phyloP scores from a whole-genome alignment of 768 basidiomycete genomes.

The Macrolepiota albuminosa region DNA sequence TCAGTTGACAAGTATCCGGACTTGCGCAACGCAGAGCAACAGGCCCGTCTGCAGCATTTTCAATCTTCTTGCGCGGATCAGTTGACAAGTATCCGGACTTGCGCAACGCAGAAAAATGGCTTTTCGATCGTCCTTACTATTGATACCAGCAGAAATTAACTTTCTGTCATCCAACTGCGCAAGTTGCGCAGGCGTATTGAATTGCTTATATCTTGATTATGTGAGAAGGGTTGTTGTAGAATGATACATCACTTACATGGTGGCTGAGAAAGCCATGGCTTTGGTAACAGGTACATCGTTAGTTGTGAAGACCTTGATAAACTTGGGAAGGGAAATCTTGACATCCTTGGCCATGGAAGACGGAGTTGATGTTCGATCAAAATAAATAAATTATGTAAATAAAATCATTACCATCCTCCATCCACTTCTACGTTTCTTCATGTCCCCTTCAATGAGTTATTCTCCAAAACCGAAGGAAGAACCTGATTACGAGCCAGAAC shows the following conservation, averaged over 20 bases:
- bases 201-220: slow-evolving; percentile 58
- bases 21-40: slow-evolving; percentile 47
- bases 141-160: slow-evolving; percentile 53
- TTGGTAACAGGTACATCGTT: slow-evolving; percentile 54
- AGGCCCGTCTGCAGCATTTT: slow-evolving; percentile 9
- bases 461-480: slow-evolving; percentile 10
- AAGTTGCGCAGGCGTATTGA: slow-evolving; percentile 57
- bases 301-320: slow-evolving; percentile 60
- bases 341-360: slow-evolving; percentile 20
- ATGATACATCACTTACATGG: slow-evolving; percentile 44
- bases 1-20: slow-evolving; percentile 48
- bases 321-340: slow-evolving; percentile 59
- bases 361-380: background rate
- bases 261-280: slow-evolving; percentile 67
- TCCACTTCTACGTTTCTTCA: background rate
- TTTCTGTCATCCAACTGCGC: slow-evolving; percentile 53
- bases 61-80: slow-evolving; percentile 19
- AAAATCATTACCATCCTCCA: background rate
- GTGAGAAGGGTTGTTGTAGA: background rate
- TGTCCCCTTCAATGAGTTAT: slow-evolving; percentile 4
- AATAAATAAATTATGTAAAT: background rate
- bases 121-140: slow-evolving; percentile 61
- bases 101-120: slow-evolving; percentile 50
- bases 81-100: slow-evolving; percentile 55
- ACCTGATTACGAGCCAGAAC: slow-evolving; percentile 29